phyloP scores from a whole-genome alignment of 768 basidiomycete species.

The Boletus subparvulus region DNA sequence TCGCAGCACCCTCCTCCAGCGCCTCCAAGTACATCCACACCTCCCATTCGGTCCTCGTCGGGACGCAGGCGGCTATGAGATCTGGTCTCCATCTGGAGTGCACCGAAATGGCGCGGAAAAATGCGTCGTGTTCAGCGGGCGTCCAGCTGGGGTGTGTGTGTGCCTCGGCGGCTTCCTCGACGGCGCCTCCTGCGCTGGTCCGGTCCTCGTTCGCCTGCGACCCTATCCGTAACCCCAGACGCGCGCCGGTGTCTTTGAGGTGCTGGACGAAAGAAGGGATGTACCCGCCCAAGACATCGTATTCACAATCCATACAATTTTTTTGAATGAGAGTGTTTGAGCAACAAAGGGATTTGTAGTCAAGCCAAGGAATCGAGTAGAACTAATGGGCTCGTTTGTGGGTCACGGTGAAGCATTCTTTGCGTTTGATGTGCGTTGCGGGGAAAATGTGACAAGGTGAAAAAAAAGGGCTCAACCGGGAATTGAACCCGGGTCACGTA shows the following conservation, averaged over 20 bases:
- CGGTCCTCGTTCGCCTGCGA: background rate
- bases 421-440: background rate
- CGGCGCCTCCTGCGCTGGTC: background rate
- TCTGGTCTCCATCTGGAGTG: constrained; percentile 76
- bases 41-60: constrained; percentile 64
- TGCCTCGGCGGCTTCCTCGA: background rate
- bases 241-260: constrained; percentile 24
- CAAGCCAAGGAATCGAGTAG: background rate
- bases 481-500: constrained; percentile 40
- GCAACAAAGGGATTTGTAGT: background rate
- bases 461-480: constrained; percentile 29
- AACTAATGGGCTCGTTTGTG: background rate
- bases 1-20: constrained; percentile 37
- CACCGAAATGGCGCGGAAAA: constrained; percentile 67
- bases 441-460: background rate
- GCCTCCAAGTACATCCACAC: constrained; percentile 65
- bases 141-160: constrained; percentile 49
- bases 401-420: constrained; percentile 17
- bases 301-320: constrained; percentile 12
- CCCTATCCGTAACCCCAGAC: constrained; percentile 11
- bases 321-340: background rate
- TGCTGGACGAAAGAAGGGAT: constrained; percentile 27
- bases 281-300: constrained; percentile 23
- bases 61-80: constrained; percentile 66
- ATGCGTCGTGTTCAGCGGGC: constrained; percentile 59